These are phyloP conservation scores for Picea sitchensis DNA, from an alignment of 75 land plant species.

Conservation along the genomic window DNA sequence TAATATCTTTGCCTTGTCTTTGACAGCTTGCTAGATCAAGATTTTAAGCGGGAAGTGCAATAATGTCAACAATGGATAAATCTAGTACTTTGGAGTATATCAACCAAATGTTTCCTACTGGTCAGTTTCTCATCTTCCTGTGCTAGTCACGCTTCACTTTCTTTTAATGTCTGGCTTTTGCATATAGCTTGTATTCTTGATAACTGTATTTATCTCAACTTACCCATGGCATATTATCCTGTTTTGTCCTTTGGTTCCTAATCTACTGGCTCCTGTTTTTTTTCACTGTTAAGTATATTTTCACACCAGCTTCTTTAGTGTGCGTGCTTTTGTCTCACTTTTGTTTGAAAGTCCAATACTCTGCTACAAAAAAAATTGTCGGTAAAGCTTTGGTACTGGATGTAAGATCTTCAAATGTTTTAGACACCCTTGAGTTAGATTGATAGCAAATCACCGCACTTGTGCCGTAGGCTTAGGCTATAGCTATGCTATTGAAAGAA, in stretches of 20 bases:
- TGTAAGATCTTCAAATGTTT: not conserved
- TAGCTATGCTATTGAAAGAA: not conserved
- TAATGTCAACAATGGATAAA: slow-evolving; percentile 50
- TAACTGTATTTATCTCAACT: too few relatives aligned
- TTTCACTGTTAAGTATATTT: too few relatives aligned
- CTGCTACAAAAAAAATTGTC: not conserved
- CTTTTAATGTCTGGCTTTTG: too few relatives aligned
- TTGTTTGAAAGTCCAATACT: too few relatives aligned
- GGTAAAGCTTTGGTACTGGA: not conserved
- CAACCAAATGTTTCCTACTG: slow-evolving; percentile 88
- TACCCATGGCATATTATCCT: too few relatives aligned
- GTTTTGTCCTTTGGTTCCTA: too few relatives aligned
- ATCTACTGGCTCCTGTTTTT: too few relatives aligned
- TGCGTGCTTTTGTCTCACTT: too few relatives aligned
- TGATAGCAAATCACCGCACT: not conserved
- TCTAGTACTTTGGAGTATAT: slow-evolving; percentile 82
- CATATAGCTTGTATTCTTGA: too few relatives aligned
- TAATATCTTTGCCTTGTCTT: not conserved
- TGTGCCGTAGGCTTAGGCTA: not conserved
- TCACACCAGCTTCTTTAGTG: too few relatives aligned
- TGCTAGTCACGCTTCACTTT: too few relatives aligned
- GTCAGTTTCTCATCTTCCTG: slow-evolving; percentile 12
- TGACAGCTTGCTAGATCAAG: not conserved
- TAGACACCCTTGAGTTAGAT: not conserved
- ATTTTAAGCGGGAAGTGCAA: slow-evolving; percentile 6